Evolutionary conservation across 495 filamentous ascomycete genomes (phyloP).

Genomic region (Talaromyces trachyspermus): DNA sequence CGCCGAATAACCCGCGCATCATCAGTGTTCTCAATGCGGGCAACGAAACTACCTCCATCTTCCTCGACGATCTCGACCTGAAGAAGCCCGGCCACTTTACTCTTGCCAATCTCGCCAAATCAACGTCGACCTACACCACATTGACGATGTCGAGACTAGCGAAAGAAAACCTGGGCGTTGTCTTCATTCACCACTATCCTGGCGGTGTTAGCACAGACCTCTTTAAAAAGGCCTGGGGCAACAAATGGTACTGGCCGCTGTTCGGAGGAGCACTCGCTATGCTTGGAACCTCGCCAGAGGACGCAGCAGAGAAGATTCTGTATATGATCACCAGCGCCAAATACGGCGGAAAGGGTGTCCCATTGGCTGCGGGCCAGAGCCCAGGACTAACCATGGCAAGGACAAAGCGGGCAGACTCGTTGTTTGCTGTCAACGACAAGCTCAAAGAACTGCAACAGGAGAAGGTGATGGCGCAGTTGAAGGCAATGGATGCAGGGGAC

Average conservation of each 20-base stretch:
- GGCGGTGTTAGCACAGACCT: constrained; percentile 31
- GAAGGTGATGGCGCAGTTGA: constrained; percentile 19
- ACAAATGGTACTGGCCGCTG: constrained; percentile 14
- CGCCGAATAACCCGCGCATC: constrained; percentile 20
- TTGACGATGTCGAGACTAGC: constrained; percentile 18
- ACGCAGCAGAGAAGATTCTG: constrained; percentile 22
- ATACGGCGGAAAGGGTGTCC: constrained; percentile 22
- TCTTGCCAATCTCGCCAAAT: constrained; percentile 13
- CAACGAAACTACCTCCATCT: constrained; percentile 16
- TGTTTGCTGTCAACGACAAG: constrained; percentile 26
- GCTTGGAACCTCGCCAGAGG: constrained; percentile 16
- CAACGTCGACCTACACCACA: constrained; percentile 11
- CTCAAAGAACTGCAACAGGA: constrained; percentile 20
- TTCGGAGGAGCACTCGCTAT: constrained; percentile 15
- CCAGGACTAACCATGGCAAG: constrained; percentile 13
- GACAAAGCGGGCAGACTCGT: constrained; percentile 17
- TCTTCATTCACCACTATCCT: constrained; percentile 30
- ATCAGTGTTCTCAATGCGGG: constrained; percentile 26
- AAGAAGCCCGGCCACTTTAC: constrained; percentile 25
- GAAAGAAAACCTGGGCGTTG: constrained; percentile 22
- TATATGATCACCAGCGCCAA: constrained; percentile 25
- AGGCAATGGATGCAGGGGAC: constrained; percentile 15
- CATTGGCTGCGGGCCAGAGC: constrained; percentile 10
- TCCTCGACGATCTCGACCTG: constrained; percentile 26
- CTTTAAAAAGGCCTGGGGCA: constrained; percentile 18